Conservation (phyloP, 306 rosid genomes). For the Gleditsia sinensis region DNA sequence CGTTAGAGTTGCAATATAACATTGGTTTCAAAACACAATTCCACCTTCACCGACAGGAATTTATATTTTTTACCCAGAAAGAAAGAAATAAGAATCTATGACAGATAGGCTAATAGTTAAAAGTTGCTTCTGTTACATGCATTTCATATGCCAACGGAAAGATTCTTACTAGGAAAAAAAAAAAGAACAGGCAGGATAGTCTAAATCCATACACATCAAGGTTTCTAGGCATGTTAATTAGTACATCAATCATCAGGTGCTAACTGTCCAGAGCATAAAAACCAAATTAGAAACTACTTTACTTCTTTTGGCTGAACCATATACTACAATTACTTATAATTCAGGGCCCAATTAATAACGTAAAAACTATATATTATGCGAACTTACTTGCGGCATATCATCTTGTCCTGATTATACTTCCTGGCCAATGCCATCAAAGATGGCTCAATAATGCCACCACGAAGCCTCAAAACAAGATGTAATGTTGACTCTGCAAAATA, state of each 20-base stretch:
- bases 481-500: constrained; percentile 76
- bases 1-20: neutral
- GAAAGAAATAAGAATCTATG: neutral
- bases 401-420: constrained; percentile 96
- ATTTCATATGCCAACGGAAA: neutral
- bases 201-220: neutral
- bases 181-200: neutral
- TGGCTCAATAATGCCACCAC: constrained; percentile 98
- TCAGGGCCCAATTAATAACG: neutral
- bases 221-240: neutral
- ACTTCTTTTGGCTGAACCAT: neutral
- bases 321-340: neutral
- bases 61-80: neutral
- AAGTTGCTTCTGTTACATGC: neutral
- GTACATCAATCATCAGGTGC: neutral
- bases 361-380: neutral
- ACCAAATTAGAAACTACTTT: neutral
- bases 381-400: constrained; percentile 95
- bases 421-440: constrained; percentile 98
- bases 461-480: constrained; percentile 98
- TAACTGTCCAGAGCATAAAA: neutral
- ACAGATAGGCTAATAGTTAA: neutral
- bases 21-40: neutral
- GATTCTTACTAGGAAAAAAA: neutral
- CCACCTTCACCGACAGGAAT: neutral